These are phyloP conservation scores for Areca catechu DNA, from an alignment of 176 grass and related monocot genomes.

Conservation along the genomic window DNA sequence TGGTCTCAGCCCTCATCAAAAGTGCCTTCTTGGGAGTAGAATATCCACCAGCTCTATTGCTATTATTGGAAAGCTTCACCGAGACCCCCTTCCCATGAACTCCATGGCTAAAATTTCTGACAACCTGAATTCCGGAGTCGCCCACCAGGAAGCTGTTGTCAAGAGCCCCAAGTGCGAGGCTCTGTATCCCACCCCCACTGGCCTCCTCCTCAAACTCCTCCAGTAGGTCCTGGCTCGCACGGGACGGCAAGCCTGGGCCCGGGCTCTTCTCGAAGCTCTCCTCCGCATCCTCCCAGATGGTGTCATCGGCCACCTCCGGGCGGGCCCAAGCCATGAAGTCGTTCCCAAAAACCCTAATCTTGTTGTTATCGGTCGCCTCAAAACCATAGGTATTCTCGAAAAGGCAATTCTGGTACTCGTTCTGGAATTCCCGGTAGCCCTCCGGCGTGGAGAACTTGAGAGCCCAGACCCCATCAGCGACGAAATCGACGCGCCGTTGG, in stretches of 20 bases:
- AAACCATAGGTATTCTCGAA: conserved; percentile 88
- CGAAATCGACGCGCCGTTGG: conserved; percentile 68
- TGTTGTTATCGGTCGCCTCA: conserved; percentile 54
- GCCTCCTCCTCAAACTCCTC: conserved; percentile 81
- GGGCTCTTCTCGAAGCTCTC: conserved; percentile 34
- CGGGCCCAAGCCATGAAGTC: conserved; percentile 85
- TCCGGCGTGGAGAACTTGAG: conserved; percentile 62
- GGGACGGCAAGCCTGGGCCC: conserved; percentile 11
- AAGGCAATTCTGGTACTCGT: conserved; percentile 59
- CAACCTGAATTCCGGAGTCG: conserved; percentile 49
- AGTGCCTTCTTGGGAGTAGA: conserved; percentile 72
- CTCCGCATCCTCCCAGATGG: conserved; percentile 71
- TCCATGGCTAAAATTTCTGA: conserved; percentile 73
- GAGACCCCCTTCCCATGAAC: conserved; percentile 77
- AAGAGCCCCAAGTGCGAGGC: conserved; percentile 60
- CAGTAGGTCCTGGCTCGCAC: conserved; percentile 36
- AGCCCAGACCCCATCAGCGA: conserved; percentile 87
- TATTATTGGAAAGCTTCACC: conserved; percentile 51
- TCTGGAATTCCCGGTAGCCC: conserved; percentile 50
- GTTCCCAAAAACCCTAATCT: conserved; percentile 83
- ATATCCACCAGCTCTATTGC: conserved; percentile 15
- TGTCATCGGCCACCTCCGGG: conserved; percentile 62
- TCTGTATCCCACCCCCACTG: conserved; percentile 51
- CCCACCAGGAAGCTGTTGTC: conserved; percentile 79
- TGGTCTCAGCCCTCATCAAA: conserved; percentile 81